Evolutionary conservation across 371 early-diverging fungal genomes (phyloP).

Genomic region (Mortierella sp.): DNA sequence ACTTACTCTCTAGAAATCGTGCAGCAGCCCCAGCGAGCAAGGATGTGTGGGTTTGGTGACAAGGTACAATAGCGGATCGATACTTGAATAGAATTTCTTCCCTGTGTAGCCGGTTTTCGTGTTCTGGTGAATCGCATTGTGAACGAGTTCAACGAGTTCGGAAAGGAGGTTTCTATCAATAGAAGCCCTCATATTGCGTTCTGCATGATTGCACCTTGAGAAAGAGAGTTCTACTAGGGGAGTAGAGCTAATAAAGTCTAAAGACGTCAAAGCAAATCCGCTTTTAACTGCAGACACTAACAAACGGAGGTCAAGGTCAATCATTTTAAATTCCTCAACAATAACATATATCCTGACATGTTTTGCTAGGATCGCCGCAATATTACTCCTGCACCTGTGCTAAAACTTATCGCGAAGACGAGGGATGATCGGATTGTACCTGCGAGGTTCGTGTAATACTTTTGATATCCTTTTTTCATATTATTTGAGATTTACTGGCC

Average conservation of each 20-base stretch:
- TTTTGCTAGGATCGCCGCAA: constrained; percentile 61
- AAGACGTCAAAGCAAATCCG: no score
- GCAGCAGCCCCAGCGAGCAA: constrained; percentile 79
- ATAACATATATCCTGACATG: not conserved
- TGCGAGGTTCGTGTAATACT: constrained; percentile 23
- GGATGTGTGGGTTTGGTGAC: constrained; percentile 87
- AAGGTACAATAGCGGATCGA: constrained; percentile 39
- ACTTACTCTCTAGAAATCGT: constrained; percentile 49
- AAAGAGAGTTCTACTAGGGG: not conserved
- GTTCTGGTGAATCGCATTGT: not conserved
- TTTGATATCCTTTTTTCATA: not conserved
- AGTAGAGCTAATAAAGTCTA: no score
- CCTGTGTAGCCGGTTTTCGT: no score
- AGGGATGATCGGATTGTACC: constrained; percentile 26
- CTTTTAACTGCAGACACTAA: no score
- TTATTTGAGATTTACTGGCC: not conserved
- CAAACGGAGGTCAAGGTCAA: no score
- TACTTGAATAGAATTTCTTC: not conserved
- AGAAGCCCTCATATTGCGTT: no score
- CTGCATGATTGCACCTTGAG: not conserved
- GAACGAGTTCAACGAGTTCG: no score
- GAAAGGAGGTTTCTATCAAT: no score
- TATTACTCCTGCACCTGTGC: constrained; percentile 62
- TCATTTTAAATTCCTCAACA: not conserved
- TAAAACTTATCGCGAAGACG: constrained; percentile 47